Percentiles rank a stretch among this genome's conserved stretches.
phyloP scores from a whole-genome alignment of 176 grass and related monocot genomes.

The Ensete glaucum region DNA sequence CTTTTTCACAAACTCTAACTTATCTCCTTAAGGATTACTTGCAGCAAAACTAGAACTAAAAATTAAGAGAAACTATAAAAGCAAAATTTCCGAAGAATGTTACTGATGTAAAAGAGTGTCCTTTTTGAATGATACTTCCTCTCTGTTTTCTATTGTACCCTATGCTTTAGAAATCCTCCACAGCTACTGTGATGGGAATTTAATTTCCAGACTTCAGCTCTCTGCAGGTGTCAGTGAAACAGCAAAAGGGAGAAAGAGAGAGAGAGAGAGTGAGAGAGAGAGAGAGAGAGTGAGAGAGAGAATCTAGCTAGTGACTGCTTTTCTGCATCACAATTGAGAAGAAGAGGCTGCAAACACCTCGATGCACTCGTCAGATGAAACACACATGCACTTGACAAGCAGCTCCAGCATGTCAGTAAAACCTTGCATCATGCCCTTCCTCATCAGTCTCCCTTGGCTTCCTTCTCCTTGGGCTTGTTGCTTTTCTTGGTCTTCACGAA shows the following conservation, averaged over 20 bases:
- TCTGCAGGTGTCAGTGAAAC: neutral
- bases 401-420: too few species aligned
- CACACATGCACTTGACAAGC: neutral
- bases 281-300: neutral
- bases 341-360: neutral
- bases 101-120: too few species aligned
- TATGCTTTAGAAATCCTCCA: too few species aligned
- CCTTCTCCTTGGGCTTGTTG: constrained; percentile 14
- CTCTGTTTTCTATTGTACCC: too few species aligned
- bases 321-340: neutral
- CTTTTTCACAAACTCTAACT: too few species aligned
- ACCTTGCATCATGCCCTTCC: neutral
- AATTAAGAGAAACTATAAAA: too few species aligned
- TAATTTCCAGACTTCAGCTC: too few species aligned
- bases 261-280: neutral
- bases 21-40: too few species aligned
- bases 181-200: too few species aligned
- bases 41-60: too few species aligned
- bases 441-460: constrained; percentile 12
- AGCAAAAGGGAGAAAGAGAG: neutral
- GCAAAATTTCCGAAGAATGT: too few species aligned
- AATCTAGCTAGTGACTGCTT: neutral
- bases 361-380: neutral
- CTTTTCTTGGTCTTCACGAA: constrained; percentile 44
- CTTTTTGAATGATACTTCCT: too few species aligned